Conservation (phyloP, 1,284 basidiomycete species). For the Papiliotrema flavescens region DNA sequence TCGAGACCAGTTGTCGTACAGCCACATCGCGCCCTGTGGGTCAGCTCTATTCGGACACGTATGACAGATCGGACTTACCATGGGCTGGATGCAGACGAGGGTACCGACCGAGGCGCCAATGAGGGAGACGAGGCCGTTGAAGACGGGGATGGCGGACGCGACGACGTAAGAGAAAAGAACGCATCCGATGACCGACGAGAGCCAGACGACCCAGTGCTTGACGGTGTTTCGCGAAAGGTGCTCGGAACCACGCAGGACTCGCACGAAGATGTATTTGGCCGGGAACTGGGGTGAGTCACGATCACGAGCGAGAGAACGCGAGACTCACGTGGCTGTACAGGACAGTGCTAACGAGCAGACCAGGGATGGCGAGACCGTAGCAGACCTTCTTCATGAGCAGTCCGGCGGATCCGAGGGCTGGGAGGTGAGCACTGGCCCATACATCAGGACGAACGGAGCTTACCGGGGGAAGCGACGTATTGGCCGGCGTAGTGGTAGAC, state of each 20-base stretch:
- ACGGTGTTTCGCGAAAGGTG: slow-evolving; percentile 60
- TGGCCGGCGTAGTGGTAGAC: slow-evolving; percentile 36
- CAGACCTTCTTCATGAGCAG: slow-evolving; percentile 37
- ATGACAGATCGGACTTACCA: neutral
- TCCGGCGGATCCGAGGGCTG: slow-evolving; percentile 49
- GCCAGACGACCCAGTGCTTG: slow-evolving; percentile 60
- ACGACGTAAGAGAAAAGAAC: slow-evolving; percentile 12
- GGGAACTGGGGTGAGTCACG: slow-evolving; percentile 40
- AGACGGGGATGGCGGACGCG: slow-evolving; percentile 19
- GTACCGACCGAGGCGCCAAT: slow-evolving; percentile 23
- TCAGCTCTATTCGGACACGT: neutral
- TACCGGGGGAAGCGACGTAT: slow-evolving; percentile 39
- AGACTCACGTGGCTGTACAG: slow-evolving; percentile 33
- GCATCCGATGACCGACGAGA: slow-evolving; percentile 5
- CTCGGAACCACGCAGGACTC: slow-evolving; percentile 56
- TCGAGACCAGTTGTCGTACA: slow-evolving; percentile 23
- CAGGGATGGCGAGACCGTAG: slow-evolving; percentile 33
- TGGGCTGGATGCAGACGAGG: slow-evolving; percentile 4
- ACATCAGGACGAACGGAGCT: too few species aligned
- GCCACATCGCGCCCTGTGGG: slow-evolving; percentile 24
- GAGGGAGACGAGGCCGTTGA: slow-evolving; percentile 19
- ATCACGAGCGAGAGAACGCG: neutral
- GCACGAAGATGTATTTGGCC: slow-evolving; percentile 55
- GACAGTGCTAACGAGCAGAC: slow-evolving; percentile 30
- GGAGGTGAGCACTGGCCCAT: too few species aligned